Evolutionary conservation across 1,139 yeast genomes (phyloP), one percentile per base, ranked within the genome.

Genomic region (Debaryomycetaceae sp.): DNA sequence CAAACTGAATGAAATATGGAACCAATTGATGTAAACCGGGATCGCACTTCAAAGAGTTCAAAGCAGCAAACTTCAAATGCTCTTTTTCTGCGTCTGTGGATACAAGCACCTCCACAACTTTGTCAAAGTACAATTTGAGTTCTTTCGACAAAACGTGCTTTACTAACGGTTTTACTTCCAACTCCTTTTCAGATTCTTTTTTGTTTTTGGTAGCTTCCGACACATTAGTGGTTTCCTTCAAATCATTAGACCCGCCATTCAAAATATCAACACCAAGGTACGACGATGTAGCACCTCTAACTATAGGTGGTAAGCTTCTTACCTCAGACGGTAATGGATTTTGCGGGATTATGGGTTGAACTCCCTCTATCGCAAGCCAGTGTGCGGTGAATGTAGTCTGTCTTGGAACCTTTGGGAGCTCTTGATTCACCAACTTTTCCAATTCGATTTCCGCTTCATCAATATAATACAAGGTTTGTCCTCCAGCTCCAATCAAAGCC

Each of bases 351-450:
- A 94, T 85, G 1, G 99, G 98, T 58, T 94, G 99, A 4, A 94
- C 96, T 40, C 99, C 99, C 64, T 94, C 99, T 43, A 94, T 87
- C 1, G 98, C 98, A 32, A 94, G 73, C 98, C 99, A 94, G 61
- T 94, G 99, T 2, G 98, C 96, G 0, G 98, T 88, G 59, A 87
- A 91, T 0, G 96, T 83, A 1, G 95, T 83, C 44, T 86, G 83
- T 44, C 98, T 75, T 3, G 99, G 98, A 3, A 94, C 96, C 55
- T 86, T 87, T 5, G 99, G 99, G 46, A 94, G 70, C 31, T 96
- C 97, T 59, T 87, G 95, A 59, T 92, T 91, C 52, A 94, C 87
- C 47, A 94, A 73, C 57, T 88, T 88, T 59, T 94, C 98, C 60
- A 92, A 87, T 56, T 94, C 98, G 33, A 92, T 82, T 58, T 91